These are phyloP conservation scores for Sporothrix variecibatus DNA, from an alignment of 2,329 filamentous ascomycete genomes.

Conservation along the genomic window DNA sequence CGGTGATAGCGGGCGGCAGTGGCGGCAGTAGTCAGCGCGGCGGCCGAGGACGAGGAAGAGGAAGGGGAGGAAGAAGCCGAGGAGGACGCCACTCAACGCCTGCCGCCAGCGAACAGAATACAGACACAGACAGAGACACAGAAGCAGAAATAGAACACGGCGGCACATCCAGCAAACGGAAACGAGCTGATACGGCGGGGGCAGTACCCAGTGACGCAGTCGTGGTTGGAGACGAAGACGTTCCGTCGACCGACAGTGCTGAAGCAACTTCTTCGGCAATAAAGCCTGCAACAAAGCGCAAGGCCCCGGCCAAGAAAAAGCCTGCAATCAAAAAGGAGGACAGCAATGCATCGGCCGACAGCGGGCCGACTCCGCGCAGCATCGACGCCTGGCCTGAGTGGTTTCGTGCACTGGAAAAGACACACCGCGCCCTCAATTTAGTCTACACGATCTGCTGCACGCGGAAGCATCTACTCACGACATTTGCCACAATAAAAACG, in stretches of 20 bases:
- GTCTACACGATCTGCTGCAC: slow-evolving; percentile 96
- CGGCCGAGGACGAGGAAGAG: not conserved
- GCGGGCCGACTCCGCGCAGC: not conserved
- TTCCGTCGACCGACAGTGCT: not conserved
- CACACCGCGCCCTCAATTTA: slow-evolving; percentile 82
- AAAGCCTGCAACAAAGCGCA: not conserved
- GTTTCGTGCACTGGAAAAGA: slow-evolving; percentile 72
- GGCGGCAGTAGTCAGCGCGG: not conserved
- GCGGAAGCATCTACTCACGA: slow-evolving; percentile 87
- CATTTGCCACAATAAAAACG: slow-evolving; percentile 82
- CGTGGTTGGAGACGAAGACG: not conserved
- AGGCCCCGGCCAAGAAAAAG: not conserved
- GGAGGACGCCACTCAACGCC: not conserved
- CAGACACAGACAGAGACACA: not conserved
- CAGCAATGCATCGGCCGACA: not conserved
- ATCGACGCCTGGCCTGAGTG: slow-evolving; percentile 67
- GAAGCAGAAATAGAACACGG: not conserved
- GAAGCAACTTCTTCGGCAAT: not conserved
- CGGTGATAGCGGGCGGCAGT: not conserved
- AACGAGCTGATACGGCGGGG: not conserved
- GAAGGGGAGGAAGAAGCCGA: not conserved
- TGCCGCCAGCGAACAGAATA: not conserved
- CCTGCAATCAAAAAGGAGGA: not conserved
- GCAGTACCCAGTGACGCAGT: not conserved
- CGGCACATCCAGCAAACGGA: slow-evolving; percentile 16